Conservation (phyloP, 2,329 filamentous ascomycete genomes). For the Geoglossum cookeanum region DNA sequence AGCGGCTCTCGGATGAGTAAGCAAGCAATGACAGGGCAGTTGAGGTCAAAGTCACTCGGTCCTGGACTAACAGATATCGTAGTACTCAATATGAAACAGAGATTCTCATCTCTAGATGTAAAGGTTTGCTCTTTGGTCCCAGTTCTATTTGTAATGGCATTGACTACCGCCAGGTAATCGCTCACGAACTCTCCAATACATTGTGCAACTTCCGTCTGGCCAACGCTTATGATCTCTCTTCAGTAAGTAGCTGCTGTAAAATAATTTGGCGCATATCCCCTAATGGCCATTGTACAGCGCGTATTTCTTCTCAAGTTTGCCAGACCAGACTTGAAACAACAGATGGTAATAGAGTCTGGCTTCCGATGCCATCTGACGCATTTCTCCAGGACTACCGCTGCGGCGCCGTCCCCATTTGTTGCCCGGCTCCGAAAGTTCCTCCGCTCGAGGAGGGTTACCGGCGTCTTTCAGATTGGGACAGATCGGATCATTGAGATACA, state of each 20-base stretch:
- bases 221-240: conserved; percentile 92
- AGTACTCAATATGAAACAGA: conserved; percentile 46
- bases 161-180: conserved; percentile 49
- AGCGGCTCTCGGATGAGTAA: neutral
- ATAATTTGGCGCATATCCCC: neutral
- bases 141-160: neutral
- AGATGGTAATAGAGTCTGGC: conserved; percentile 81
- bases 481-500: conserved; percentile 83
- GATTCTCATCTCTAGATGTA: conserved; percentile 63
- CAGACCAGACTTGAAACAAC: conserved; percentile 73
- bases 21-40: neutral
- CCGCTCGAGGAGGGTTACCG: conserved; percentile 68
- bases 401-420: conserved; percentile 71
- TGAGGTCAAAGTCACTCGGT: neutral
- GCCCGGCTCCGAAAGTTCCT: conserved; percentile 69
- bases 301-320: conserved; percentile 93
- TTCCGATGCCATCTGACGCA: conserved; percentile 90
- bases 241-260: conserved; percentile 23
- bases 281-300: conserved; percentile 28
- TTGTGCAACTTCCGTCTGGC: conserved; percentile 64
- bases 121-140: conserved; percentile 29
- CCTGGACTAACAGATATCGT: neutral
- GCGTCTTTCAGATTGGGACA: conserved; percentile 70
- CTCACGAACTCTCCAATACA: conserved; percentile 67
- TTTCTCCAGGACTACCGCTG: conserved; percentile 72